Evolutionary conservation across 805 yeast genomes (phyloP).

Genomic region (Vanderwaltozyma tropicalis): DNA sequence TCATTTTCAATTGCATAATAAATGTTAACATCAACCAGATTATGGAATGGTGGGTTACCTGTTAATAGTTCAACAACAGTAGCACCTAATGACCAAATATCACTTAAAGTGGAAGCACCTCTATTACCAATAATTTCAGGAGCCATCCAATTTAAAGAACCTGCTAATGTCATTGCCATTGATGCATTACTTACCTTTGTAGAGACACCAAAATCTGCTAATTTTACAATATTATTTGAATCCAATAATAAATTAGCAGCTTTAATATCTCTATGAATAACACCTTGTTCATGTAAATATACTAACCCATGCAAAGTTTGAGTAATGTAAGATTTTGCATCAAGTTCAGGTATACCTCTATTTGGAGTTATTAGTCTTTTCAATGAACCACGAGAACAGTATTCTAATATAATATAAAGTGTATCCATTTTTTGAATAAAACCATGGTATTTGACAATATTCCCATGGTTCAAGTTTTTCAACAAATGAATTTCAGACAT

Average conservation of each 20-base stretch:
- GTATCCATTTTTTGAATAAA: slow-evolving; percentile 60
- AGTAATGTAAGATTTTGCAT: slow-evolving; percentile 48
- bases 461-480: slow-evolving; percentile 70
- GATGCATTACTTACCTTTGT: slow-evolving; percentile 61
- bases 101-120: slow-evolving; percentile 82
- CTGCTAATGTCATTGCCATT: slow-evolving; percentile 44
- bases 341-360: slow-evolving; percentile 43
- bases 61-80: slow-evolving; percentile 80
- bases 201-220: slow-evolving; percentile 96
- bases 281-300: slow-evolving; percentile 65
- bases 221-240: slow-evolving; percentile 61
- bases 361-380: slow-evolving; percentile 31
- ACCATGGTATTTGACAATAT: slow-evolving; percentile 87
- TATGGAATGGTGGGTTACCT: slow-evolving; percentile 79
- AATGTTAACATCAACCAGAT: slow-evolving; percentile 31
- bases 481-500: slow-evolving; percentile 63
- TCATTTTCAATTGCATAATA: slow-evolving; percentile 33
- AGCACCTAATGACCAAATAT: slow-evolving; percentile 92
- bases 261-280: slow-evolving; percentile 87
- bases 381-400: slow-evolving; percentile 60
- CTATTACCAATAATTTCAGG: slow-evolving; percentile 84
- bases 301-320: slow-evolving; percentile 65
- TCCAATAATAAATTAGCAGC: slow-evolving; percentile 82
- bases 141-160: slow-evolving; percentile 99
- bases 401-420: slow-evolving; percentile 69